Conservation (phyloP, 73 alveolate species). For the Paramecium pentaurelia region DNA sequence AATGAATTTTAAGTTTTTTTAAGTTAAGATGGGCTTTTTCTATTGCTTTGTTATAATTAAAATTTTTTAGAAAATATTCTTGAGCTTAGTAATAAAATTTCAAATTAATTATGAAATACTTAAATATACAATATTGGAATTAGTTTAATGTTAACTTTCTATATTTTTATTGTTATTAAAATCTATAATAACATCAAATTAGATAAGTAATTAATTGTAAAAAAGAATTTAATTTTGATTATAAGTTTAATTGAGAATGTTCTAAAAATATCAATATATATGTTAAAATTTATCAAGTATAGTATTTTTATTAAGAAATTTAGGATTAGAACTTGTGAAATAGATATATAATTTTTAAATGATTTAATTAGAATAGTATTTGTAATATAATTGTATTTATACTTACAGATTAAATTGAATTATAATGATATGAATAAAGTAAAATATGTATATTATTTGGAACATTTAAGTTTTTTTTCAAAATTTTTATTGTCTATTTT, state of each 20-base stretch:
- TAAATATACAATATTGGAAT: neutral
- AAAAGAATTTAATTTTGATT: neutral
- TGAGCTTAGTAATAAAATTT: neutral
- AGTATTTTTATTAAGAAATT: neutral
- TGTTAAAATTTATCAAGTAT: neutral
- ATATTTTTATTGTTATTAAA: neutral
- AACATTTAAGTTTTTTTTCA: neutral
- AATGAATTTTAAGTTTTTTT: too few species aligned
- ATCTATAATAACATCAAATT: neutral
- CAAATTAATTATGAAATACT: neutral
- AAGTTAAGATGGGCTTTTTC: neutral
- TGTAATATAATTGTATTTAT: neutral
- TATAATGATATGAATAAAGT: neutral
- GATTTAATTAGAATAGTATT: neutral
- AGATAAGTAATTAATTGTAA: neutral
- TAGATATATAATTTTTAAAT: neutral
- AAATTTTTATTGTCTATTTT: neutral
- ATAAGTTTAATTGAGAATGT: neutral
- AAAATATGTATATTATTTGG: neutral
- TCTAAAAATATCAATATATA: neutral
- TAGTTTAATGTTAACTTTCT: neutral
- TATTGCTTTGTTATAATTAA: neutral
- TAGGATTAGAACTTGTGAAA: neutral
- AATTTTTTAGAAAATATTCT: neutral
- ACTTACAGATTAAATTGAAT: neutral